These are phyloP conservation scores for Dactylonectria macrodidyma DNA, from an alignment of 2,329 filamentous ascomycete species.

Conservation along the genomic window DNA sequence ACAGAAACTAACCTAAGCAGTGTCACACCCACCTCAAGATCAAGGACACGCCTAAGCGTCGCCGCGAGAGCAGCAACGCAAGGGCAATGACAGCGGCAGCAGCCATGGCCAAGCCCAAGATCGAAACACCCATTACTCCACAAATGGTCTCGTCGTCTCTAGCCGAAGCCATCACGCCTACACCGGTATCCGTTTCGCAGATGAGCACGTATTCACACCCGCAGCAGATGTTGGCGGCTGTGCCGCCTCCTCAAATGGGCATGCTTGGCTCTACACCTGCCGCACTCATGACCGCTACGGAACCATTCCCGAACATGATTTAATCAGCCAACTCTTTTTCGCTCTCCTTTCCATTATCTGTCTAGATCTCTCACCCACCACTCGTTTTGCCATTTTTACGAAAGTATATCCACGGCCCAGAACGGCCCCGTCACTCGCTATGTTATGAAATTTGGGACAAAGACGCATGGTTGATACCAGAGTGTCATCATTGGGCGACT, in stretches of 20 bases:
- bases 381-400: constrained; percentile 41
- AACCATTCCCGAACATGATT: constrained; percentile 49
- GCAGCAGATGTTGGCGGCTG: constrained; percentile 46
- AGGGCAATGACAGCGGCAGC: constrained; percentile 58
- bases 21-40: constrained; percentile 81
- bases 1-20: constrained; percentile 56
- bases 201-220: constrained; percentile 46
- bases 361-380: constrained; percentile 29
- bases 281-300: constrained; percentile 44
- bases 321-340: constrained; percentile 40
- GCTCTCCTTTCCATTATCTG: constrained; percentile 36
- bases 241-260: constrained; percentile 38
- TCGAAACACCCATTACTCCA: constrained; percentile 56
- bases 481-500: constrained; percentile 33
- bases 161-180: constrained; percentile 44
- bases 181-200: constrained; percentile 47
- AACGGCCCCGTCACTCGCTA: constrained; percentile 46
- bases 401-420: constrained; percentile 43
- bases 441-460: constrained; percentile 45
- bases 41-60: constrained; percentile 79
- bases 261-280: constrained; percentile 43
- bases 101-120: constrained; percentile 63
- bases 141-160: constrained; percentile 45
- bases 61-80: constrained; percentile 73
- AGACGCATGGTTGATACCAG: constrained; percentile 48